Percentiles rank a stretch among this genome's conserved stretches.
These are phyloP conservation scores for Stephania yunnanensis DNA, from an alignment of 164 flowering plant genomes.

Conservation along the genomic window DNA sequence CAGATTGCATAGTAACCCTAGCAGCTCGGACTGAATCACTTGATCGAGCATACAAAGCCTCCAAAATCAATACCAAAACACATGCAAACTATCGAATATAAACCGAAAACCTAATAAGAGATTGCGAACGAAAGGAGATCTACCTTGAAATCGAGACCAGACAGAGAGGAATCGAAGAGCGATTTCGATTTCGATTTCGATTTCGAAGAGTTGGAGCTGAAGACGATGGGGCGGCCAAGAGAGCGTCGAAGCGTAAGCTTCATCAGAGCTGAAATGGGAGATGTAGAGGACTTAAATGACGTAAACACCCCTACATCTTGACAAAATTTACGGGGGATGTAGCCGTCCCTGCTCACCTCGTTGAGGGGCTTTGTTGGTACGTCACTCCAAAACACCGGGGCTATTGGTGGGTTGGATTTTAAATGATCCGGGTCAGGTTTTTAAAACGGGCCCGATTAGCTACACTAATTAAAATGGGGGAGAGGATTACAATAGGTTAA, in stretches of 20 bases:
- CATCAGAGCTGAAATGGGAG: not conserved
- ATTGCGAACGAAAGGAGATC: not conserved
- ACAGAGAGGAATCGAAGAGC: not conserved
- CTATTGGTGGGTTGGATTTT: not conserved
- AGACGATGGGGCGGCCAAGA: slow-evolving; percentile 1
- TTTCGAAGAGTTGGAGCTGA: not conserved
- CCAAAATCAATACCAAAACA: not conserved
- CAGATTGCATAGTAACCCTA: slow-evolving; percentile 1
- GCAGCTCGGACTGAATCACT: slow-evolving; percentile 10
- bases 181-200: not conserved
- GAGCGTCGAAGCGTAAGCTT: not conserved
- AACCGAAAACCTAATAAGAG: not conserved
- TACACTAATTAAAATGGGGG: too few relatives aligned
- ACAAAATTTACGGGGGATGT: not conserved
- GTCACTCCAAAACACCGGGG: not conserved
- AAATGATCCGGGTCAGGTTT: not conserved
- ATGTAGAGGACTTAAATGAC: not conserved
- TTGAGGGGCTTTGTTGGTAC: not conserved
- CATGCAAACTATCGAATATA: not conserved
- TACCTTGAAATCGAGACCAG: not conserved
- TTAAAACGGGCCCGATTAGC: not conserved
- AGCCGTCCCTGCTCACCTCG: not conserved
- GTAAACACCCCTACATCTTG: not conserved
- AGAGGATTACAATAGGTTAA: too few relatives aligned
- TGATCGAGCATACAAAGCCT: not conserved